These are phyloP conservation scores for Hemerocallis citrina DNA, from an alignment of 106 monocot genomes.

Conservation along the genomic window DNA sequence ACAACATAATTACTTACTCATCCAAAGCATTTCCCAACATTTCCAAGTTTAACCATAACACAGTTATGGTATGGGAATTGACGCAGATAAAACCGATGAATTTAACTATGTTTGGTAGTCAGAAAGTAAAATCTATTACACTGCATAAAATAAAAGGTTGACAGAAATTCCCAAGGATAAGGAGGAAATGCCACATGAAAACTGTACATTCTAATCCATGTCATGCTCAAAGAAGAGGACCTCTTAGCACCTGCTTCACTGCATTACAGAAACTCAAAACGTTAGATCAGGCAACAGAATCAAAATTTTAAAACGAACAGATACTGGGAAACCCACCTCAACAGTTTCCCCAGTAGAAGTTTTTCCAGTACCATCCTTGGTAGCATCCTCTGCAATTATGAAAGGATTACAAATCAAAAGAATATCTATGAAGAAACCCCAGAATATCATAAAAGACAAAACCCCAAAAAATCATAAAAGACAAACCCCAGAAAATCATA, in stretches of 20 bases:
- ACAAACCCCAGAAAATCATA: too few relatives aligned
- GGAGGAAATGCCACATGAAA: neutral
- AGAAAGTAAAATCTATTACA: neutral
- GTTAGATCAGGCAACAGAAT: neutral
- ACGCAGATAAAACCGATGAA: neutral
- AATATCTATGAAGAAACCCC: neutral
- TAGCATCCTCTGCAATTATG: slow-evolving; percentile 6
- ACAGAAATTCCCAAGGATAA: neutral
- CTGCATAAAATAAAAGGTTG: neutral
- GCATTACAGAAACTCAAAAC: neutral
- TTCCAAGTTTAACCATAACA: too few relatives aligned
- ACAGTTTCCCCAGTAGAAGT: slow-evolving; percentile 15
- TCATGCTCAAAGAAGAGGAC: neutral
- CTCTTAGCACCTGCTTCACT: neutral
- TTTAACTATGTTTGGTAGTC: neutral
- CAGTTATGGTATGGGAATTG: too few relatives aligned
- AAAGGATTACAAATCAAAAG: neutral
- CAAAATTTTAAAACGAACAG: neutral
- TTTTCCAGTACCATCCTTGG: slow-evolving; percentile 12
- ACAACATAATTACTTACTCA: too few relatives aligned
- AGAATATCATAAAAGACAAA: too few relatives aligned
- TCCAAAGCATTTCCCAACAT: too few relatives aligned
- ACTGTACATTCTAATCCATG: neutral
- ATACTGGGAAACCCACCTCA: slow-evolving; percentile 3
- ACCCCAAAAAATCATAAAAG: too few relatives aligned